Evolutionary conservation across 148 eudicot species (phyloP).

Genomic region (Cornus controversa): DNA sequence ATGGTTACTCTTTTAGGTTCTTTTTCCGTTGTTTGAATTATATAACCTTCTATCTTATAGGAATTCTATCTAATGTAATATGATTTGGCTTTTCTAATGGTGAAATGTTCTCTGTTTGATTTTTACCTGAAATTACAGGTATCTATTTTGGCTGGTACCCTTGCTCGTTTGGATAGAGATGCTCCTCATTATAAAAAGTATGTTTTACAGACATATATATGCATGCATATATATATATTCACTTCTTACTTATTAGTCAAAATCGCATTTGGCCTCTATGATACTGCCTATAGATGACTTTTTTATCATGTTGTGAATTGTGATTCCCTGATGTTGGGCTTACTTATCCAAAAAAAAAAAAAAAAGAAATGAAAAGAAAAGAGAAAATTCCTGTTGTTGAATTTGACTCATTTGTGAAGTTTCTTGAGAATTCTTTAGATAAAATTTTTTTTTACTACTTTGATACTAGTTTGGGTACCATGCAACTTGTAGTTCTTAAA

Average conservation of each 20-base stretch:
- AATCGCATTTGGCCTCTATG: background rate
- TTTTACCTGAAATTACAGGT: conserved; percentile 53
- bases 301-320: background rate
- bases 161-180: conserved; percentile 98
- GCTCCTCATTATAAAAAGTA: conserved; percentile 97
- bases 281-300: background rate
- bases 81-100: background rate
- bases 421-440: background rate
- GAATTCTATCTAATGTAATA: background rate
- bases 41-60: background rate
- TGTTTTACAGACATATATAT: too few species aligned
- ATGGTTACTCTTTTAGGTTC: background rate
- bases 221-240: background rate
- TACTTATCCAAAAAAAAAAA: background rate
- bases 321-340: background rate
- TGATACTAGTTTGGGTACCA: background rate
- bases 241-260: background rate
- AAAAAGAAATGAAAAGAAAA: background rate
- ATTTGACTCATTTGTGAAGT: conserved; percentile 5
- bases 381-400: background rate
- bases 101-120: conserved; percentile 9
- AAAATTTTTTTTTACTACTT: too few species aligned
- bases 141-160: conserved; percentile 95
- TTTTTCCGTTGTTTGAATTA: background rate
- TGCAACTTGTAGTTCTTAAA: background rate